Conservation (phyloP, 768 basidiomycete species). For the Ephemerocybe angulata region DNA sequence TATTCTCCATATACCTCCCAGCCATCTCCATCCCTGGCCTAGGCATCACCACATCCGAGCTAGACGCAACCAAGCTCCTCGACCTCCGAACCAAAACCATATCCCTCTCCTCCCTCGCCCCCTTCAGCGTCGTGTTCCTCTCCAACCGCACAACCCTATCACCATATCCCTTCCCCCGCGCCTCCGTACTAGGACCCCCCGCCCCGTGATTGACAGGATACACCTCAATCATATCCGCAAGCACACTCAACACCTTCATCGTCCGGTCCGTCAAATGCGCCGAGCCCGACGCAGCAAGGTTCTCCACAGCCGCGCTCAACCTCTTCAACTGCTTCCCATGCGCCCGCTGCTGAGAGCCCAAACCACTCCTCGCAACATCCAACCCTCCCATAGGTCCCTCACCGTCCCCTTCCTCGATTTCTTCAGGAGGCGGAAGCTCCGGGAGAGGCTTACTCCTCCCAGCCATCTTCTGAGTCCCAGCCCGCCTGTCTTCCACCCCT, state of each 20-base stretch:
- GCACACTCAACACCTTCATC: neutral
- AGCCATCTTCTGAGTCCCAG: neutral
- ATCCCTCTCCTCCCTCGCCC: neutral
- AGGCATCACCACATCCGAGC: too few species aligned
- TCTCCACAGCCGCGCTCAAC: neutral
- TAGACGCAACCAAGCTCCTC: neutral
- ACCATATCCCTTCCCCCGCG: too few species aligned
- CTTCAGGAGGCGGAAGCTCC: neutral
- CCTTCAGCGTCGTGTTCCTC: neutral
- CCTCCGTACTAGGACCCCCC: neutral
- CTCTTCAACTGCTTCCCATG: neutral
- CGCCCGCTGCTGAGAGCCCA: neutral
- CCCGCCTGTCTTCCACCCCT: neutral
- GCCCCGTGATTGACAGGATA: too few species aligned
- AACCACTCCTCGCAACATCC: neutral
- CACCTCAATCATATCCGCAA: neutral
- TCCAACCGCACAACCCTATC: neutral
- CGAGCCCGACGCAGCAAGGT: neutral
- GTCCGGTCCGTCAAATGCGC: neutral
- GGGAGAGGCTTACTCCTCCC: neutral
- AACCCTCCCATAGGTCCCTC: too few species aligned
- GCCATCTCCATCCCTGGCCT: too few species aligned
- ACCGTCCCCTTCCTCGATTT: too few species aligned
- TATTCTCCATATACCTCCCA: too few species aligned
- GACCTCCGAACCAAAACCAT: neutral